Evolutionary conservation across 2,329 filamentous ascomycete species (phyloP).

Genomic region (Pestalotiopsis sp.): DNA sequence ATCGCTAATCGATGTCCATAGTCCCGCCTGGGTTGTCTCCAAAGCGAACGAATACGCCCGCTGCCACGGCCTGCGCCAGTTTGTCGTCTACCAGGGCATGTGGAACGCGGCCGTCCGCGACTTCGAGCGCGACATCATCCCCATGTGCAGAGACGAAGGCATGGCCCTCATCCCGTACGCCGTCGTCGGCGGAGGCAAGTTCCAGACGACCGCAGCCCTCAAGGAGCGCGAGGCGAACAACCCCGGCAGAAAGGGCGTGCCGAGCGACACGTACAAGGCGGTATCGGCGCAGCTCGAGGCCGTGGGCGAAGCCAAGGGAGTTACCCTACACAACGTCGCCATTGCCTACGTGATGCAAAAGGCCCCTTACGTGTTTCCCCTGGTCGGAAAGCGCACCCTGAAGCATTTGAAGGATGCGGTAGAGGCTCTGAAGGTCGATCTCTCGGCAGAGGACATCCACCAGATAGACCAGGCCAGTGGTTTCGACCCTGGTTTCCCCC

Average conservation of each 20-base stretch:
- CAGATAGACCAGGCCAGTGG: conserved; percentile 52
- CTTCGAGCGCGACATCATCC: conserved; percentile 60
- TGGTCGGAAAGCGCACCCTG: conserved; percentile 59
- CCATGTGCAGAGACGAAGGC: conserved; percentile 56
- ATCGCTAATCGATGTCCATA: not conserved
- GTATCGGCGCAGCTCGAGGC: conserved; percentile 13
- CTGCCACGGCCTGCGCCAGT: conserved; percentile 55
- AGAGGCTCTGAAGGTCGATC: conserved; percentile 50
- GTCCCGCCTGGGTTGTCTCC: conserved; percentile 47
- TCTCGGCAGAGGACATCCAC: conserved; percentile 56
- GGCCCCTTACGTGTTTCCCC: conserved; percentile 58
- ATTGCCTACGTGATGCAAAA: conserved; percentile 63
- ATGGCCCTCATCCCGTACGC: conserved; percentile 54
- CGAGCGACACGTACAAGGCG: conserved; percentile 8
- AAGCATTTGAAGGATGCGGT: conserved; percentile 60
- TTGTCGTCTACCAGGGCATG: conserved; percentile 63
- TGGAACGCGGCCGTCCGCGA: conserved; percentile 60
- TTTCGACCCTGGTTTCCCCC: conserved; percentile 57
- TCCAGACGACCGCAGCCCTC: conserved; percentile 13
- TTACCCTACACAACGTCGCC: conserved; percentile 48
- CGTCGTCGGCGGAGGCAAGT: conserved; percentile 38
- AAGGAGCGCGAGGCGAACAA: conserved; percentile 13
- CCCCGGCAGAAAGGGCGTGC: conserved; percentile 9
- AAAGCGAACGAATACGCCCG: conserved; percentile 48
- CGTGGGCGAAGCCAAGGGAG: conserved; percentile 11